These are phyloP conservation scores for Yarrowia osloensis DNA, from an alignment of 805 yeast genomes.

Conservation along the genomic window DNA sequence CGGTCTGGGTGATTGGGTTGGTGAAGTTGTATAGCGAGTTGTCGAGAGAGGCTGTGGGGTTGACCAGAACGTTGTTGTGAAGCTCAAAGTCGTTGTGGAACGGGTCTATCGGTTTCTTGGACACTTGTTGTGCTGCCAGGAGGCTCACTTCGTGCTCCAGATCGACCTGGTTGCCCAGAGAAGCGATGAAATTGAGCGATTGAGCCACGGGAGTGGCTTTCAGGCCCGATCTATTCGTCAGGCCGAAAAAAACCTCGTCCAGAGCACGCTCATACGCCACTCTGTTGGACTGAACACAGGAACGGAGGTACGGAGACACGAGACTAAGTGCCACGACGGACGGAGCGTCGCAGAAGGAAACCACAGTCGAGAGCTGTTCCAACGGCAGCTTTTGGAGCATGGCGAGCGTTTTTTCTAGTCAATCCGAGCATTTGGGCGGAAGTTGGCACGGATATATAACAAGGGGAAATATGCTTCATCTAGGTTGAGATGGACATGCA, in stretches of 20 bases:
- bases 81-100: conserved; percentile 12
- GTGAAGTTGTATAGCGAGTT: conserved; percentile 9
- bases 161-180: background rate
- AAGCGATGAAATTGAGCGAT: conserved; percentile 6
- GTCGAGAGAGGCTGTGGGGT: conserved; percentile 8
- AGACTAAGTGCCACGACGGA: background rate
- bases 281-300: conserved; percentile 2
- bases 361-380: conserved; percentile 3
- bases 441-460: background rate
- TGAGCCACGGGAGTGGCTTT: background rate
- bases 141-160: background rate
- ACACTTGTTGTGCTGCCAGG: background rate
- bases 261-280: background rate
- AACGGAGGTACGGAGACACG: background rate
- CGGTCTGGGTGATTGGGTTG: conserved; percentile 4
- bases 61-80: conserved; percentile 13
- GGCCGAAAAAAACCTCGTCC: background rate
- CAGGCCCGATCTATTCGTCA: background rate
- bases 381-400: conserved; percentile 10
- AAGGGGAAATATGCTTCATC: background rate
- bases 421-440: background rate
- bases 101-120: background rate
- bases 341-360: background rate
- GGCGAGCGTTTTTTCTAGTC: background rate
- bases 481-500: background rate